phyloP scores from a whole-genome alignment of 2,329 filamentous ascomycete genomes.

The Thielaviopsis ethacetica region DNA sequence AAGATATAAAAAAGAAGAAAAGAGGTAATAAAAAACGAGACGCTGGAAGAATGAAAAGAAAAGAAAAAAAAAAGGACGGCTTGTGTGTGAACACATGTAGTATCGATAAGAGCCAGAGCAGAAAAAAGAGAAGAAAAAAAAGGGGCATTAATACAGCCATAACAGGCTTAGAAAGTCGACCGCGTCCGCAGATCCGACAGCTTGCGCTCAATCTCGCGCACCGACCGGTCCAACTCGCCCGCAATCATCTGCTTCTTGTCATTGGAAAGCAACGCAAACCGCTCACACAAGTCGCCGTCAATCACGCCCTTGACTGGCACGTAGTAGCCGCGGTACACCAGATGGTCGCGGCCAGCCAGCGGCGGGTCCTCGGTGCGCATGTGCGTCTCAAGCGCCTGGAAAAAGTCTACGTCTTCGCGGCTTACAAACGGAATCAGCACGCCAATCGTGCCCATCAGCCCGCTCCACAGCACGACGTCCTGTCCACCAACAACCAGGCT shows the following conservation, averaged over 20 bases:
- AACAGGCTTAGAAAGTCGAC: constrained; percentile 34
- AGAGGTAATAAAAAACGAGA: neutral
- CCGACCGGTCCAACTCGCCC: constrained; percentile 75
- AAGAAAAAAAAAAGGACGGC: neutral
- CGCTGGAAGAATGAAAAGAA: neutral
- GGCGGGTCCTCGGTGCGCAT: constrained; percentile 76
- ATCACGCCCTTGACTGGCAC: constrained; percentile 92
- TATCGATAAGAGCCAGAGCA: neutral
- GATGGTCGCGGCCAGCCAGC: constrained; percentile 78
- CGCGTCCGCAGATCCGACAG: constrained; percentile 54
- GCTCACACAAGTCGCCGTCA: constrained; percentile 90
- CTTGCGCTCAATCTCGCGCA: constrained; percentile 89
- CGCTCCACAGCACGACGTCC: constrained; percentile 83
- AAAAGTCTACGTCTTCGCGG: constrained; percentile 93
- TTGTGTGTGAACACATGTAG: neutral
- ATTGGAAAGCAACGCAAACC: constrained; percentile 65
- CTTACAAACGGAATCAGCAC: constrained; percentile 83
- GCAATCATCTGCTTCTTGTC: constrained; percentile 95
- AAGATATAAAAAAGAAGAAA: neutral
- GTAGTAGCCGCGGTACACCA: constrained; percentile 93
- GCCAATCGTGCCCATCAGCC: constrained; percentile 84
- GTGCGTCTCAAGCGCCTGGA: constrained; percentile 83
- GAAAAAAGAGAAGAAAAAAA: constrained; percentile 25
- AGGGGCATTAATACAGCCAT: neutral
- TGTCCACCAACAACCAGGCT: constrained; percentile 80